A percentile compares a stretch with the other conserved stretches of the same genome.
phyloP scores from a whole-genome alignment of 2,329 filamentous ascomycete genomes.

The Tolypocladium pustulatum region DNA sequence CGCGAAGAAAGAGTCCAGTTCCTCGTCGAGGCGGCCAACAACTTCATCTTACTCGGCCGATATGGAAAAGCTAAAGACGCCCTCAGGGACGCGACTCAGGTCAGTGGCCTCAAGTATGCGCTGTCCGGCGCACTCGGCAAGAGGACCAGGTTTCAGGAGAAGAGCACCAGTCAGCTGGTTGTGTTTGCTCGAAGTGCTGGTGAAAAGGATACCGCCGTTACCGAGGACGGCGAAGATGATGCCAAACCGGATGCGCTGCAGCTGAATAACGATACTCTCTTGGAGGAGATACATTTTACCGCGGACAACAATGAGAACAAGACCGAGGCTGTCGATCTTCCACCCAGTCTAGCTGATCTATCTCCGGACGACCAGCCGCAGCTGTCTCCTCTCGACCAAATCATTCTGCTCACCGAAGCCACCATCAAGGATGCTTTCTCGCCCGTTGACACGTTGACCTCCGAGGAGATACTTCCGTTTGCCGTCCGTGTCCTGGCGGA shows the following conservation, averaged over 20 bases:
- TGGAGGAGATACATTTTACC: conserved; percentile 77
- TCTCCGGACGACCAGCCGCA: conserved; percentile 74
- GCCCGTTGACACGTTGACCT: conserved; percentile 71
- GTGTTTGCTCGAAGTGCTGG: conserved; percentile 71
- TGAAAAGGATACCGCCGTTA: conserved; percentile 13
- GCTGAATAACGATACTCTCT: conserved; percentile 84
- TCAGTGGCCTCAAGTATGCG: conserved; percentile 67
- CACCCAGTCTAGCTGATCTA: conserved; percentile 50
- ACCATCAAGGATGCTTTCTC: conserved; percentile 84
- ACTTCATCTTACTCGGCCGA: conserved; percentile 74
- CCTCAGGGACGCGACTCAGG: conserved; percentile 54
- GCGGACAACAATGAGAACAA: conserved; percentile 34
- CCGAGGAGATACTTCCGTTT: conserved; percentile 90
- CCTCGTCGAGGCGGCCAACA: conserved; percentile 69
- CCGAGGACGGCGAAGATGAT: conserved; percentile 10
- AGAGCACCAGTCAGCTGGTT: conserved; percentile 76
- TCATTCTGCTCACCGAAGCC: conserved; percentile 77
- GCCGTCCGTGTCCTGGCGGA: conserved; percentile 79
- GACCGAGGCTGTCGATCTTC: conserved; percentile 33
- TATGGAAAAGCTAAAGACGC: conserved; percentile 65
- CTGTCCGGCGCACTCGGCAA: conserved; percentile 83
- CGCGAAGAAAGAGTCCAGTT: conserved; percentile 54
- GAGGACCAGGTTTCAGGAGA: conserved; percentile 69
- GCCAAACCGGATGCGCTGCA: conserved; percentile 57
- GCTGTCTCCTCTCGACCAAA: conserved; percentile 74